These are phyloP conservation scores for Fusarium aywerte DNA, from an alignment of 2,329 filamentous ascomycete genomes.

Conservation along the genomic window DNA sequence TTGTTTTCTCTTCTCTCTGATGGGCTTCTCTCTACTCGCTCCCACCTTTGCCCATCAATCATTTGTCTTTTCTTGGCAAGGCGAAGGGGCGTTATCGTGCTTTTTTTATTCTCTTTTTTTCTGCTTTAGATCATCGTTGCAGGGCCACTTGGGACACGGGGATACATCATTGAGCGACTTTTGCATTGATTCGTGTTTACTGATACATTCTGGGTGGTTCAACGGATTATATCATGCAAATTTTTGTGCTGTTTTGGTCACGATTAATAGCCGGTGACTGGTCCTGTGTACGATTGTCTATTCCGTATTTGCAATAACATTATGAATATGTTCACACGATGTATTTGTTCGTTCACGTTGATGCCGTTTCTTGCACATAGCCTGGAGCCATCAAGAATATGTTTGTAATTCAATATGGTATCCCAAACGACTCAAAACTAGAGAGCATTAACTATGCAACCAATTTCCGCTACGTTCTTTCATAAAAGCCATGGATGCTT, in stretches of 20 bases:
- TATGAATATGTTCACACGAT: slow-evolving; percentile 9
- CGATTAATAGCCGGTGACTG: slow-evolving; percentile 19
- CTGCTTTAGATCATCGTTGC: slow-evolving; percentile 4
- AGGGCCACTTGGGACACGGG: slow-evolving; percentile 9
- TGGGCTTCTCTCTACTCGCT: slow-evolving; percentile 13
- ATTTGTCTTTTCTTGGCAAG: slow-evolving; percentile 34
- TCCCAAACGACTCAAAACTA: neutral
- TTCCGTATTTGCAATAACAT: slow-evolving; percentile 19
- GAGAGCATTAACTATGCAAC: neutral
- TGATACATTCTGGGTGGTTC: slow-evolving; percentile 5
- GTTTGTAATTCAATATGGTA: neutral
- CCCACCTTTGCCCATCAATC: slow-evolving; percentile 21
- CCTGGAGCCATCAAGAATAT: neutral
- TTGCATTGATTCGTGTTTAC: slow-evolving; percentile 13
- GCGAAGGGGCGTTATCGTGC: slow-evolving; percentile 43
- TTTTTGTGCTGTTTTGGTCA: slow-evolving; percentile 18
- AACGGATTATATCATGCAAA: slow-evolving; percentile 23
- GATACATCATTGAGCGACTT: slow-evolving; percentile 22
- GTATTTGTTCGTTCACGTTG: neutral
- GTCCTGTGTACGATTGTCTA: slow-evolving; percentile 14
- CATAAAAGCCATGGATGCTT: neutral
- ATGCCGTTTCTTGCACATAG: neutral
- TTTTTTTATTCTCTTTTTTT: slow-evolving; percentile 2
- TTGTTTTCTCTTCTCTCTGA: slow-evolving; percentile 12
- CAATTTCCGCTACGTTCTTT: neutral